Evolutionary conservation across 225 moss, liverwort and hornwort genomes (phyloP).

Genomic region (Marchantia paleacea): DNA sequence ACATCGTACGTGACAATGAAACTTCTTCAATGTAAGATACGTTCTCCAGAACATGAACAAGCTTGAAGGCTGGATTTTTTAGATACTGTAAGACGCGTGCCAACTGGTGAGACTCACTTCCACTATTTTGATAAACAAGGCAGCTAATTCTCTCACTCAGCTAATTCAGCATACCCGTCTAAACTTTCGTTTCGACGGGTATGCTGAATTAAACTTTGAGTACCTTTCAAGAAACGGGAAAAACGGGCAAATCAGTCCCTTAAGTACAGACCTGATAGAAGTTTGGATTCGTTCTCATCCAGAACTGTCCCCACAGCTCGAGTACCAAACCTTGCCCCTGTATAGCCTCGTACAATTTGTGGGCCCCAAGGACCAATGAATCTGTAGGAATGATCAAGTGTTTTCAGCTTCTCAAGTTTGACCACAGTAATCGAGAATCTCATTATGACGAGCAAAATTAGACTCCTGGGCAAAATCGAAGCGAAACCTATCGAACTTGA

Average conservation of each 20-base stretch:
- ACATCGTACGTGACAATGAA: no score
- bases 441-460: neutral
- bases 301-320: slow-evolving; percentile 54
- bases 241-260: neutral
- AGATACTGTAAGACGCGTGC: no score
- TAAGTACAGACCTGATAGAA: slow-evolving; percentile 60
- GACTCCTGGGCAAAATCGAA: neutral
- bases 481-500: neutral
- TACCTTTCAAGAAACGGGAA: neutral
- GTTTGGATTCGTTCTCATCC: slow-evolving; percentile 58
- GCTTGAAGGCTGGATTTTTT: no score
- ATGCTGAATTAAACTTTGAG: no score
- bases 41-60: no score
- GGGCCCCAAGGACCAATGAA: slow-evolving; percentile 94
- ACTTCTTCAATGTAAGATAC: no score
- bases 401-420: neutral
- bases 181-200: no score
- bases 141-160: no score
- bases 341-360: slow-evolving; percentile 73
- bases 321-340: slow-evolving; percentile 77
- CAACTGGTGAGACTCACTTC: no score
- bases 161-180: no score
- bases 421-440: neutral
- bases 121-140: no score
- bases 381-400: slow-evolving; percentile 37